Conservation (phyloP, 495 filamentous ascomycete species). For the Sordaria brevicollis region DNA sequence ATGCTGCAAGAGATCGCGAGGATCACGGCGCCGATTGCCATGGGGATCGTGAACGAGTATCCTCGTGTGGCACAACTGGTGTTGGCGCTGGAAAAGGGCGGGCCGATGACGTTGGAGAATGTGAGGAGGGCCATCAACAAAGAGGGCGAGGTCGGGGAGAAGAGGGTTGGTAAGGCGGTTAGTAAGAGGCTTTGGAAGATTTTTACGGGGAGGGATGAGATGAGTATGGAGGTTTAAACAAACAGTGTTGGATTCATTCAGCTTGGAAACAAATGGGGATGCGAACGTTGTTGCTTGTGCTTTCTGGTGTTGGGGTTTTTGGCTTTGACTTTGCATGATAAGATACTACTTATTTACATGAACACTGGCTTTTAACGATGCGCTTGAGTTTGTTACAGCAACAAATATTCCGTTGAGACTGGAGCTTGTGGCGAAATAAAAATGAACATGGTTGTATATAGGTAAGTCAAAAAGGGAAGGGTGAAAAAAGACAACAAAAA, state of each 20-base stretch:
- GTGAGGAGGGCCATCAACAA: conserved; percentile 58
- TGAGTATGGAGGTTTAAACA: conserved; percentile 56
- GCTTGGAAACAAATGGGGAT: background rate
- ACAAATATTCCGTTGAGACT: no score
- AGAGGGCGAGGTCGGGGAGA: conserved; percentile 54
- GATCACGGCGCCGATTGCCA: conserved; percentile 63
- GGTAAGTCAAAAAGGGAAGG: background rate
- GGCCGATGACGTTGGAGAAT: conserved; percentile 50
- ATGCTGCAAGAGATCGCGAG: conserved; percentile 73
- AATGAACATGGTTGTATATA: no score
- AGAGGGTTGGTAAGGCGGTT: conserved; percentile 56
- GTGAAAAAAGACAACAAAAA: background rate
- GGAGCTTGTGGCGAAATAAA: no score
- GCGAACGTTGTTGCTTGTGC: background rate
- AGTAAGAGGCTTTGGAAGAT: conserved; percentile 66
- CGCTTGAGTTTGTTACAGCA: no score
- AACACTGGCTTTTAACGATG: no score
- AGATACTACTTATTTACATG: no score
- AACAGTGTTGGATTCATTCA: no score
- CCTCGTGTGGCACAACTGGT: conserved; percentile 47
- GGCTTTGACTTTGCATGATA: no score
- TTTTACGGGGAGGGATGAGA: conserved; percentile 58
- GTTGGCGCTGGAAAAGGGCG: conserved; percentile 46
- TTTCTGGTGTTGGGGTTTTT: background rate
- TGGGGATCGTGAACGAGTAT: conserved; percentile 57